Base-by-base conservation (phyloP, 768 basidiomycete species). In the Porphyrellus cyaneotinctus region DNA sequence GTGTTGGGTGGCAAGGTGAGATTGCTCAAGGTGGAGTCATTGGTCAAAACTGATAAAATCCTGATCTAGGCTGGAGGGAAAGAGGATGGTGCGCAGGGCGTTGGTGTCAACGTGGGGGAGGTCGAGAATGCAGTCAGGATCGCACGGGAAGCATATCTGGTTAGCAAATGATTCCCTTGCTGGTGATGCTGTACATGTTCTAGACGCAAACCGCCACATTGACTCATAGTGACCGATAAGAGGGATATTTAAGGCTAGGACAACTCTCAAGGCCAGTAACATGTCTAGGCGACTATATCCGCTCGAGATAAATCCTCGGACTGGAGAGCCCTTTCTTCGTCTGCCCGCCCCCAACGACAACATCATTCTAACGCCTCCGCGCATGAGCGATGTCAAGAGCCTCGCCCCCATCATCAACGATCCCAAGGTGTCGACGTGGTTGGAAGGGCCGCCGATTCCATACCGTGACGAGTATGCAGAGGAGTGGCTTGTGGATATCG, bases 1-100 rank as follows among this genome's bases (percentile, higher is more conserved):
- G 71, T 94, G 10, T 61, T 98, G 11, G 94, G 95, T 23, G 97
- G 97, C 38, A 98, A 95, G 84, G 93, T 91, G 61, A 61, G 65
- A n/a, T 24, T 0, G 74, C 62, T 3, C 2, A 17, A 23, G 46
- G 2, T 18, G 20, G 26, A 39, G 15, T 41, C 23, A 36, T 48
- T 38, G 48, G 18, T 52, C 47, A 47, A 41, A 28, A 10, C 30
- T 41, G 30, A 66, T 49, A 24, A 31, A 54, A 33, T 46, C 23
- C 52, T 35, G 26, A 53, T 49, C 48, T 51, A 94, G 91, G 92
- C 92, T 47, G 97, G 97, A 49, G 97, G 97, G 14, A 97, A 95
- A 71, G 91, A 91, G 53, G 97, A 98, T 33, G 79, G 82, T 50
- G 88, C 88, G 2, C 92, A 95, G 64, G 97, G 97, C 23, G 84